Base-by-base conservation (phyloP, 140 eudicot species). In the Oenanthe javanica region DNA sequence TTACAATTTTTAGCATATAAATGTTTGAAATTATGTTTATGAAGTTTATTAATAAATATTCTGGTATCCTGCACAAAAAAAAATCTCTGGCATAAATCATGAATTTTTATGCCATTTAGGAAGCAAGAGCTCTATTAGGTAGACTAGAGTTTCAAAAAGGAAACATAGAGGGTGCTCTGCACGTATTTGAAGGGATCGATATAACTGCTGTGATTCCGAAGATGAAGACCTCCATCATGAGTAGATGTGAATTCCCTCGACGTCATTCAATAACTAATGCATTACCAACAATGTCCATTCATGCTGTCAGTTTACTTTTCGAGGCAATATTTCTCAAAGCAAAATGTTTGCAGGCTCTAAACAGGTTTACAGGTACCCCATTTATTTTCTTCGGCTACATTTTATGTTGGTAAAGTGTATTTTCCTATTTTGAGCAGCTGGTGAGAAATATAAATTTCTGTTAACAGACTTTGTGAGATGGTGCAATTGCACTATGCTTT, bases 91-190 rank as follows among this genome's bases (percentile, higher is more conserved):
- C 63, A 42, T 79, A 77, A 72, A 40, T 78, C 80, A 73, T 76
- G 74, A 76, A 54, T 4, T 78, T 19, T 10, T 83, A 80, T 76
- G 79, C 61, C 72, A 84, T 73, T 77, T 77, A 94, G 98, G 98
- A 92, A 87, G 98, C 98, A 64, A 86, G 98, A 90, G 96, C 98
- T 2, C 84, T 94, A 59, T 83, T 94, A 82, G 98, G 98, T 59
- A 88, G 97, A 64, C 88, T 90, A 42, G 98, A 94, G 90, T 94
- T 89, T 84, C 98, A 94, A 64, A 94, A 94, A 83, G 98, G 98
- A 71, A 94, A 92, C 73, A 63, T 90, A 4, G 98, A 92, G 78
- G 96, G 87, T 47, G 98, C 98, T 64, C 93, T 94, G 83, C 93
- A 87, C 49, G 98, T 94, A 40, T 94, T 94, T 63, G 96, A 94